Base-by-base conservation (phyloP, 2,329 filamentous ascomycete species). In the Falciphora oryzae region DNA sequence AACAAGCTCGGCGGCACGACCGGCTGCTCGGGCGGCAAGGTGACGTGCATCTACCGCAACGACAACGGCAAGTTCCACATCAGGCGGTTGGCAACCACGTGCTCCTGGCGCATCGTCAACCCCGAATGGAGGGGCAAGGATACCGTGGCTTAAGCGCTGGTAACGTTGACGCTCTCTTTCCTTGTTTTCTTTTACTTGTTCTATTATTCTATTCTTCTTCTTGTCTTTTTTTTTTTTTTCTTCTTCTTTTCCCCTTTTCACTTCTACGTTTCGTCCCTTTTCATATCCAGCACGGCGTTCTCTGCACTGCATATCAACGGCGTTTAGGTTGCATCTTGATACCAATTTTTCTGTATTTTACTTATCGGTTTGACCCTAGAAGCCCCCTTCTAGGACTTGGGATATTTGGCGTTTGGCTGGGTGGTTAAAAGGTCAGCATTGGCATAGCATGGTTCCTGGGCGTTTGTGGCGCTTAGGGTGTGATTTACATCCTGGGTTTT, bases 1-100 rank as follows among this genome's bases (percentile, higher is more conserved):
- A 31, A 63, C 44, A 63, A 63, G 61, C 61, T 57, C 61, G 31
- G 53, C 44, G 61, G 61, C 22, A 57, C 22, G 7, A 63, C 61
- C 18, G 53, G 61, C 61, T 63, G 61, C 61, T 25, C 29, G 14
- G 61, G 31, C 28, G 61, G 61, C 18, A 50, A 53, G 38, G 44
- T 57, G 27, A 63, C 61, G 25, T 63, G 61, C 31, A 63, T 63
- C 44, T 63, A 57, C 61, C 50, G 53, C 38, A 27, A 27, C 22
- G 38, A 53, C 44, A 63, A 63, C 61, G n/a, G n/a, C 61, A 63
- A 63, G 61, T 53, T 53, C 27, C 61, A 63, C 44, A 57, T 63
- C 61, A 57, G 31, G 18, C 44, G 29, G 27, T 31, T 56, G 50
- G 27, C 56, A 16, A 53, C 50, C 61, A 57, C 61, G 14, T 63